Conservation (phyloP, 2,329 filamentous ascomycete species). For the Colletotrichum eremochloae region DNA sequence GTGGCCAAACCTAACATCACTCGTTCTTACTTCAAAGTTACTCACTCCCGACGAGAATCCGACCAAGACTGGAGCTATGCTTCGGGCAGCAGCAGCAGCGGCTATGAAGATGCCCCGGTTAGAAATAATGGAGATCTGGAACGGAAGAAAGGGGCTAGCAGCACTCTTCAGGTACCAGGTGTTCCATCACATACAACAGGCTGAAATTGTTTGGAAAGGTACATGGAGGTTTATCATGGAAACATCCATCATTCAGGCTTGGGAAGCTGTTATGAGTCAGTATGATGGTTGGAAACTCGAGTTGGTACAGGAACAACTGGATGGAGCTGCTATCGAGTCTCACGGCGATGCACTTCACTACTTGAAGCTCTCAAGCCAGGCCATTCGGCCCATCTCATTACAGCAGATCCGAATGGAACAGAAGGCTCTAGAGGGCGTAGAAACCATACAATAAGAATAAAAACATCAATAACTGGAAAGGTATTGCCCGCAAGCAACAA, state of each 20-base stretch:
- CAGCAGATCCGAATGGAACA: conserved; percentile 51
- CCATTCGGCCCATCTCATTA: conserved; percentile 52
- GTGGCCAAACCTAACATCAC: conserved; percentile 50
- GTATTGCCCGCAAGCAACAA: not conserved
- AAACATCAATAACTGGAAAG: not conserved
- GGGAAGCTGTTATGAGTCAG: conserved; percentile 47
- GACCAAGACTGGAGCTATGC: conserved; percentile 44
- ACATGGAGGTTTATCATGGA: conserved; percentile 49
- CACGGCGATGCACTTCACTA: conserved; percentile 50
- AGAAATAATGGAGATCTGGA: conserved; percentile 53
- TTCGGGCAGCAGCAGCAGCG: conserved; percentile 46
- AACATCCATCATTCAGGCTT: conserved; percentile 45
- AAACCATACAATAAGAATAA: conserved; percentile 25
- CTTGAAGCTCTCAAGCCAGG: conserved; percentile 47
- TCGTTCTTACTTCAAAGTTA: conserved; percentile 50
- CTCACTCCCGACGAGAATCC: conserved; percentile 45
- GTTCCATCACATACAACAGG: conserved; percentile 30
- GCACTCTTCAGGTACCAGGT: conserved; percentile 50
- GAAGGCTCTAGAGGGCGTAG: conserved; percentile 44
- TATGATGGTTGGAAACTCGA: conserved; percentile 42
- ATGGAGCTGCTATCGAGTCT: conserved; percentile 47
- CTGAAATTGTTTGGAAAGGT: conserved; percentile 47
- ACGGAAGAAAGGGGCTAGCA: conserved; percentile 50
- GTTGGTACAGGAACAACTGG: conserved; percentile 45
- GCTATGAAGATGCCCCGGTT: conserved; percentile 51